Conservation (phyloP, 305 asterid species). For the Ilex paraguariensis region DNA sequence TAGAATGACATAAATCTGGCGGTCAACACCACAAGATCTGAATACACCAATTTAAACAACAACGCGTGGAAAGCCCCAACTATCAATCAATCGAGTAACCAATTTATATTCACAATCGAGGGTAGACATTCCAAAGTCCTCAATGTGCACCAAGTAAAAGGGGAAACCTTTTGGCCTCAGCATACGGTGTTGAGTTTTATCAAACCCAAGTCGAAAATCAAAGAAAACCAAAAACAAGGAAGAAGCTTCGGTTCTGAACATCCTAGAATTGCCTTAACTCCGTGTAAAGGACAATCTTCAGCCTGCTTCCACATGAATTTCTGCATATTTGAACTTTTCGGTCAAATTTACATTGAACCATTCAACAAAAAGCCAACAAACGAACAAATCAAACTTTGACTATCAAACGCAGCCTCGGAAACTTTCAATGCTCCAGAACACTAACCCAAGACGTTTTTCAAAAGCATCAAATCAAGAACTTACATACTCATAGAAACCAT, state of each 20-base stretch:
- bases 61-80: constrained; percentile 1
- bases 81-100: constrained; percentile 3
- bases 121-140: constrained; percentile 17
- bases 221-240: constrained; percentile 11
- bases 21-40: constrained; percentile 3
- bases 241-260: constrained; percentile 15
- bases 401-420: too few relatives aligned
- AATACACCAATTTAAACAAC: neutral
- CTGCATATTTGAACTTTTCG: constrained; percentile 6
- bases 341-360: too few relatives aligned
- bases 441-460: neutral
- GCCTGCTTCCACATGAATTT: constrained; percentile 17
- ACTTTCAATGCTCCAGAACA: neutral
- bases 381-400: too few relatives aligned
- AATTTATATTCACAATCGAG: constrained; percentile 1
- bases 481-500: neutral
- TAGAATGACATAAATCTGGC: constrained; percentile 14
- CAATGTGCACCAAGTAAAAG: constrained; percentile 8
- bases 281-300: constrained; percentile 12
- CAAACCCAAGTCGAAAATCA: constrained; percentile 12
- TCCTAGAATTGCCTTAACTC: constrained; percentile 11
- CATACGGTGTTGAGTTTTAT: constrained; percentile 2
- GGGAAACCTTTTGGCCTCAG: constrained; percentile 4
- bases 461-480: neutral
- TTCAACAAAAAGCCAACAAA: neutral